Percentiles rank a stretch among this genome's conserved stretches.
Evolutionary conservation across 129 eudicot genomes (phyloP).

Genomic region (Chrysanthemum seticuspe): DNA sequence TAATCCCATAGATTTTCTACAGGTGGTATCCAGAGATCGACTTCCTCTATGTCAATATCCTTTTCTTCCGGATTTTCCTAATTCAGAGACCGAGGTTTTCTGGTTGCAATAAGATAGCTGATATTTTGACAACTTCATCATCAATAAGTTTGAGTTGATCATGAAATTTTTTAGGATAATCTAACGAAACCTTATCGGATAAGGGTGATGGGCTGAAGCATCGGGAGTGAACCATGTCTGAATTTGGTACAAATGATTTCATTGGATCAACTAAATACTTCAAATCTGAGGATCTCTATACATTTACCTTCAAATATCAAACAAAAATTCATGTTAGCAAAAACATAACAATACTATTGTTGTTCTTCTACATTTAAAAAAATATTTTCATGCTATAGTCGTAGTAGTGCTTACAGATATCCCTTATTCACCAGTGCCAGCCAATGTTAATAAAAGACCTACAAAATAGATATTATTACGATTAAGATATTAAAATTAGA

Average conservation of each 20-base stretch:
- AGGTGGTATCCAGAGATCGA: constrained; percentile 85
- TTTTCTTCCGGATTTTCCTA: constrained; percentile 46
- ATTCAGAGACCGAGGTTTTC: constrained; percentile 37
- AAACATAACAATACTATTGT: not conserved
- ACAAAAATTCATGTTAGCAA: not conserved
- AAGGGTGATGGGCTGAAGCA: no score
- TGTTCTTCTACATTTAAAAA: constrained; percentile 6
- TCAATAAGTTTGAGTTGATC: constrained; percentile 62
- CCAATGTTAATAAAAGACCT: constrained; percentile 85
- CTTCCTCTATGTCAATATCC: constrained; percentile 51
- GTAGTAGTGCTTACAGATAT: constrained; percentile 62
- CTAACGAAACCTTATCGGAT: no score
- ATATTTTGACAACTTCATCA: constrained; percentile 87
- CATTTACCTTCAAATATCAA: not conserved
- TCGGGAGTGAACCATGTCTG: no score
- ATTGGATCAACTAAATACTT: no score
- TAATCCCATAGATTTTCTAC: no score
- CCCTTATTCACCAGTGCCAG: constrained; percentile 91
- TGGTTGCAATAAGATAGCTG: constrained; percentile 58
- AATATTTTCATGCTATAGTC: constrained; percentile 13
- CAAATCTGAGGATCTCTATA: no score
- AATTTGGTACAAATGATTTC: no score
- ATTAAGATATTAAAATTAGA: not conserved
- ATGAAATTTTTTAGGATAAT: constrained; percentile 23
- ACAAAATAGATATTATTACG: constrained; percentile 9